phyloP scores from a whole-genome alignment of 208 protist species.

The Angomonas desouzai region DNA sequence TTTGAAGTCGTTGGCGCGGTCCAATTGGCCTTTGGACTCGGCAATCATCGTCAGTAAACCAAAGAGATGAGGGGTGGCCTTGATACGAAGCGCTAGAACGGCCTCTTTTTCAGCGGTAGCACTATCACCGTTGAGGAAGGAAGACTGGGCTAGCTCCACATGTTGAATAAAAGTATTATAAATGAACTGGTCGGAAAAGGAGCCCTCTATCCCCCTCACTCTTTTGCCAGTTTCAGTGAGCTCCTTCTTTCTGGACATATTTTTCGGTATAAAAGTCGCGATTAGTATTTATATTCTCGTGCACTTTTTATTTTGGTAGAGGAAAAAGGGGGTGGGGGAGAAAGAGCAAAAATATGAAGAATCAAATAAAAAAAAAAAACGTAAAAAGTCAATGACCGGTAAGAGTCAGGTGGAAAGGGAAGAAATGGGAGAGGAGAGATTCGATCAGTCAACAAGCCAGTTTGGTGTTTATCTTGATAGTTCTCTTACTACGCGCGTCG shows the following conservation, averaged over 20 bases:
- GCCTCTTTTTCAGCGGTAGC: conserved; percentile 57
- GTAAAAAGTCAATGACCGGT: too few relatives aligned
- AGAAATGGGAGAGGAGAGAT: too few relatives aligned
- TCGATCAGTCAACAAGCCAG: too few relatives aligned
- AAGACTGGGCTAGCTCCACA: conserved; percentile 59
- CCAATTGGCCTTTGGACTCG: conserved; percentile 74
- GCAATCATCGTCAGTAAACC: conserved; percentile 77
- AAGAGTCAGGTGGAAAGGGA: too few relatives aligned
- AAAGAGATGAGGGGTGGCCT: conserved; percentile 76
- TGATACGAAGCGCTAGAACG: conserved; percentile 68
- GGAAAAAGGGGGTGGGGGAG: neutral
- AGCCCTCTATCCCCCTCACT: conserved; percentile 19
- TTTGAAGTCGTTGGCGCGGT: conserved; percentile 83
- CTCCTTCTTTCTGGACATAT: neutral
- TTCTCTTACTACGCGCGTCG: too few relatives aligned
- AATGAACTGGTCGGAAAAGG: conserved; percentile 45
- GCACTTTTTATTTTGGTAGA: too few relatives aligned
- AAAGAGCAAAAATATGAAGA: neutral
- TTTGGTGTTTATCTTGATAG: too few relatives aligned
- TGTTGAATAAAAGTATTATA: conserved; percentile 59
- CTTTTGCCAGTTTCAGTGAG: neutral
- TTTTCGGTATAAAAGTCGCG: too few relatives aligned
- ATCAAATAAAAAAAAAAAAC: neutral
- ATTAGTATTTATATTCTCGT: neutral
- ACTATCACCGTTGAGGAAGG: conserved; percentile 60